Evolutionary conservation across 2,329 filamentous ascomycete species (phyloP).

Genomic region (Aureobasidium pullulans): DNA sequence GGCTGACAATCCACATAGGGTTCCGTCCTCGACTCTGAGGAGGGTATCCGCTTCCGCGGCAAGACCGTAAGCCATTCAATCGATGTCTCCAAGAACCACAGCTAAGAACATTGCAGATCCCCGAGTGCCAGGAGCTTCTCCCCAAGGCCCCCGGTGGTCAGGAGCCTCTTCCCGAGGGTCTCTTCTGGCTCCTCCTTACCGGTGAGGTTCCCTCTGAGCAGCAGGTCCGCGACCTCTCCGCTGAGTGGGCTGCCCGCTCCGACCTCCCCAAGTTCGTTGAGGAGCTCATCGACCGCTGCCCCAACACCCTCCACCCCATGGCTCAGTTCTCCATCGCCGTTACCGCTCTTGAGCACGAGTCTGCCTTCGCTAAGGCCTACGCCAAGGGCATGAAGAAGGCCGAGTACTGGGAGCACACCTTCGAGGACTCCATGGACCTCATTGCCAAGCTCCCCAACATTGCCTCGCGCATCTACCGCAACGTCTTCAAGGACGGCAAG

Average conservation of each 20-base stretch:
- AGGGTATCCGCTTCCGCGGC: conserved; percentile 98
- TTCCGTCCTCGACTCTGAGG: conserved; percentile 94
- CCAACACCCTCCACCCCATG: conserved; percentile 98
- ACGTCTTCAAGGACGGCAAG: conserved; percentile 99
- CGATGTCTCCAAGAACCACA: background rate
- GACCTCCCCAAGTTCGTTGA: conserved; percentile 96
- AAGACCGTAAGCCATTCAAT: conserved; percentile 59
- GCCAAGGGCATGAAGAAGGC: conserved; percentile 99
- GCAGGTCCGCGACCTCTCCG: conserved; percentile 95
- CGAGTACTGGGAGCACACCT: conserved; percentile 99
- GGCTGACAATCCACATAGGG: conserved; percentile 39
- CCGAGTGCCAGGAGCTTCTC: conserved; percentile 89
- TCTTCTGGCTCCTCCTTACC: conserved; percentile 99
- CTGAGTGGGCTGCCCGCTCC: conserved; percentile 97
- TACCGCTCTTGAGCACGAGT: conserved; percentile 96
- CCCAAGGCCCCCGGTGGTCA: conserved; percentile 9
- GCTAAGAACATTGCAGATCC: conserved; percentile 52
- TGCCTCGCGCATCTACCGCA: conserved; percentile 98
- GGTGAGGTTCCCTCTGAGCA: conserved; percentile 96
- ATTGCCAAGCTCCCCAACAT: conserved; percentile 99
- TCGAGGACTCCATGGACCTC: conserved; percentile 99
- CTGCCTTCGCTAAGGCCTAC: conserved; percentile 95
- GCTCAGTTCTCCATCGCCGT: conserved; percentile 98
- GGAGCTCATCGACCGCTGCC: conserved; percentile 99
- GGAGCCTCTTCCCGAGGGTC: conserved; percentile 47